A percentile compares a stretch with the other conserved stretches of the same genome.
These are phyloP conservation scores for Septoria petroselini DNA, from an alignment of 2,329 filamentous ascomycete species.

Conservation along the genomic window DNA sequence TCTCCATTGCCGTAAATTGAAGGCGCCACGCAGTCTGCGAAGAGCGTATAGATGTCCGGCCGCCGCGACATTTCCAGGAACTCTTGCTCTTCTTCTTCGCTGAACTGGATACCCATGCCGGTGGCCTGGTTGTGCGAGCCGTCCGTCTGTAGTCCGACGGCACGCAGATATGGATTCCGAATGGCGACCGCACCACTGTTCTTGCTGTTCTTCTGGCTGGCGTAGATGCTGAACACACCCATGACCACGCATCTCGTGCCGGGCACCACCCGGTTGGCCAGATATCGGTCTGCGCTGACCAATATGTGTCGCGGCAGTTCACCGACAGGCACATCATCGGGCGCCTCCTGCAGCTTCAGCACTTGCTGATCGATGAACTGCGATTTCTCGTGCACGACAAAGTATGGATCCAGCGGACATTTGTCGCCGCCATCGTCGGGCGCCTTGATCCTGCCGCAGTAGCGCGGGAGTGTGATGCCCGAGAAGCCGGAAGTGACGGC, in stretches of 20 bases:
- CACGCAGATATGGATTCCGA: conserved; percentile 87
- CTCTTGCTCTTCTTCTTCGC: conserved; percentile 95
- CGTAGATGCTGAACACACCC: conserved; percentile 97
- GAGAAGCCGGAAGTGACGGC: conserved; percentile 81
- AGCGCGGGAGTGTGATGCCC: conserved; percentile 77
- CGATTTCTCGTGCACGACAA: conserved; percentile 89
- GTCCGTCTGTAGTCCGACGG: conserved; percentile 88
- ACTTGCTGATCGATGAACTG: conserved; percentile 97
- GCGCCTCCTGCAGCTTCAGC: conserved; percentile 94
- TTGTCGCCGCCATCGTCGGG: conserved; percentile 62
- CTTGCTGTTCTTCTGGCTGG: conserved; percentile 77
- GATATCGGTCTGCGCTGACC: conserved; percentile 91
- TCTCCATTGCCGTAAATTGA: conserved; percentile 95
- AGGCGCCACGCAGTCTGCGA: conserved; percentile 89
- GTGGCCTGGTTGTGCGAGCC: conserved; percentile 87
- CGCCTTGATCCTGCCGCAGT: conserved; percentile 60
- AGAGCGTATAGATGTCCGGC: conserved; percentile 86
- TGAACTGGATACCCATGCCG: conserved; percentile 65
- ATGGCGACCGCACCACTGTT: conserved; percentile 85
- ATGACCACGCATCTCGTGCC: conserved; percentile 92
- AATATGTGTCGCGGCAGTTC: conserved; percentile 92
- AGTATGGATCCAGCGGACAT: conserved; percentile 93
- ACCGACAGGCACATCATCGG: conserved; percentile 94
- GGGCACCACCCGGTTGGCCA: conserved; percentile 92
- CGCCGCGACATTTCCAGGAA: conserved; percentile 86